These are phyloP conservation scores for Apostasia ramifera DNA, from an alignment of 106 monocot genomes.

Conservation along the genomic window DNA sequence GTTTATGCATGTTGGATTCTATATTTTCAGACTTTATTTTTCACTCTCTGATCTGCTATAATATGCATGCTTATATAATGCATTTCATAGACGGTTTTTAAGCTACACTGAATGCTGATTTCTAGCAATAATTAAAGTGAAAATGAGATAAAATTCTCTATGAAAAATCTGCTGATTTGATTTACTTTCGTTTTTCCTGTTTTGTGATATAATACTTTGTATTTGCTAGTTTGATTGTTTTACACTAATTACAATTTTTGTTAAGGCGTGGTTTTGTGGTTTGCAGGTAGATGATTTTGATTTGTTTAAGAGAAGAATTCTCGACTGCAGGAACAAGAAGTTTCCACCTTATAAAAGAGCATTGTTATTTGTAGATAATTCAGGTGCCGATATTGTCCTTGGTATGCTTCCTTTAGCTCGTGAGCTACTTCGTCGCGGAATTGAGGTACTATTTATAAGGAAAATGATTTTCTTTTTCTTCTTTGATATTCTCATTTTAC, in stretches of 20 bases:
- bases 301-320: slow-evolving; percentile 71
- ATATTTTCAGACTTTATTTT: too few species aligned
- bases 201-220: neutral
- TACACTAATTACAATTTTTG: neutral
- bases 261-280: neutral
- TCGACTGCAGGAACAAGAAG: slow-evolving; percentile 27
- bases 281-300: slow-evolving; percentile 97
- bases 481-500: neutral
- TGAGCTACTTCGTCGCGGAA: slow-evolving; percentile 76
- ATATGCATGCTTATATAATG: too few species aligned
- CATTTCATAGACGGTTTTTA: too few species aligned
- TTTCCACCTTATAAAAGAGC: slow-evolving; percentile 70
- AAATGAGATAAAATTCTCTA: too few species aligned
- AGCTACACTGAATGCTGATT: neutral
- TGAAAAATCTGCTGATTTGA: too few species aligned
- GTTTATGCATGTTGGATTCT: too few species aligned
- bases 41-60: too few species aligned
- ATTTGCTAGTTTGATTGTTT: neutral
- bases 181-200: neutral
- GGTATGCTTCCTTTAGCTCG: slow-evolving; percentile 98
- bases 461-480: neutral
- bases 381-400: slow-evolving; percentile 95
- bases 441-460: slow-evolving; percentile 42
- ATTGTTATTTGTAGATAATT: slow-evolving; percentile 95
- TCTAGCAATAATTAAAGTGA: neutral